Conservation (phyloP, 164 flowering plant genomes). For the Magnolia changhungtana region DNA sequence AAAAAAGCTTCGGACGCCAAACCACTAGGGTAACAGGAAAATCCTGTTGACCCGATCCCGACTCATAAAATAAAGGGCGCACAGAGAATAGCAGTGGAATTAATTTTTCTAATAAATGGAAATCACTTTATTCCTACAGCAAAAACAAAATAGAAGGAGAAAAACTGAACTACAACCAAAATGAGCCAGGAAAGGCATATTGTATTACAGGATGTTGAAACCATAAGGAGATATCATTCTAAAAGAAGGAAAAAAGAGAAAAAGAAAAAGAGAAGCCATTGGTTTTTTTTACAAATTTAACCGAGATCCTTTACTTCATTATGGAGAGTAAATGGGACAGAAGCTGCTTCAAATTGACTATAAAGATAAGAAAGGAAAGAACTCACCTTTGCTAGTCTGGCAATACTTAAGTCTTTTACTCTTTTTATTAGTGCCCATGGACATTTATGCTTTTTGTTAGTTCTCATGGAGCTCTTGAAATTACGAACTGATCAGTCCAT, state of each 20-base stretch:
- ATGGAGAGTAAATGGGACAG: background rate
- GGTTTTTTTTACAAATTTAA: background rate
- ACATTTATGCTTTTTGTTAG: too few relatives aligned
- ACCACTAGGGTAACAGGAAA: too few relatives aligned
- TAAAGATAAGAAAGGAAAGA: background rate
- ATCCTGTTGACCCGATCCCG: too few relatives aligned
- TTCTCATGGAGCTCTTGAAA: slow-evolving; percentile 29
- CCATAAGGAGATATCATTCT: too few relatives aligned
- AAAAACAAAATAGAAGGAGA: background rate
- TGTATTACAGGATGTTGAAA: background rate
- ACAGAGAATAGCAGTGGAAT: background rate
- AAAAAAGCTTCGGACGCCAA: too few relatives aligned
- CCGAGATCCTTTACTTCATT: too few relatives aligned
- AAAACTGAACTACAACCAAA: too few relatives aligned
- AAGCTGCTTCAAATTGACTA: background rate
- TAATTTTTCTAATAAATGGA: background rate
- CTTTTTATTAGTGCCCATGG: slow-evolving; percentile 47
- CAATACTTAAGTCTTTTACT: slow-evolving; percentile 56
- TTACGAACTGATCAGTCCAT: slow-evolving; percentile 11
- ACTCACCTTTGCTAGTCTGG: slow-evolving; percentile 71
- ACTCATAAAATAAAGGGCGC: too few relatives aligned
- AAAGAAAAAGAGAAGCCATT: too few relatives aligned
- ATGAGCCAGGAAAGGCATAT: background rate
- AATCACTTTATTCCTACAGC: background rate
- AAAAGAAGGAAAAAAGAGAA: background rate